Percentiles rank a stretch among this genome's conserved stretches.
phyloP scores from a whole-genome alignment of 768 basidiomycete species.

The Xerocomus potaroensis region DNA sequence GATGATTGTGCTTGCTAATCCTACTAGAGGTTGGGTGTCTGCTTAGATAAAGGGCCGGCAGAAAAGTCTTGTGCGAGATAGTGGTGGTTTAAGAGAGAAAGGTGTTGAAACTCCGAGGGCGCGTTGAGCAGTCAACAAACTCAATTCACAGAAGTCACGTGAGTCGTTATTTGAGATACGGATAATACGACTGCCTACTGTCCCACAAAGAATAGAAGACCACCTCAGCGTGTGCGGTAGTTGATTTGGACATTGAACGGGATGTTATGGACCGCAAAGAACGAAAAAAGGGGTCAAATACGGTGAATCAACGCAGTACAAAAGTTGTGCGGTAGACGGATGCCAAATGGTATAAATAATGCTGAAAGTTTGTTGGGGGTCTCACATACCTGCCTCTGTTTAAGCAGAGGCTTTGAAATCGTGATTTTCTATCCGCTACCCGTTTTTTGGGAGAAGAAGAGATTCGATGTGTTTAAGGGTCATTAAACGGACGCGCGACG shows the following conservation, averaged over 20 bases:
- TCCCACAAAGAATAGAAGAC: slow-evolving; percentile 2
- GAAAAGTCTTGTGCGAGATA: slow-evolving; percentile 34
- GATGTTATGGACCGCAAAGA: slow-evolving; percentile 11
- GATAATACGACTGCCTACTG: slow-evolving; percentile 11
- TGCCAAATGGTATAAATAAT: slow-evolving; percentile 17
- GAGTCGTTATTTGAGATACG: slow-evolving; percentile 33
- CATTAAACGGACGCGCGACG: slow-evolving; percentile 25
- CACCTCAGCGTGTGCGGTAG: slow-evolving; percentile 1
- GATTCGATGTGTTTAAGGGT: slow-evolving; percentile 28
- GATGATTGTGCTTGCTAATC: slow-evolving; percentile 16
- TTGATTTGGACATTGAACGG: slow-evolving; percentile 4
- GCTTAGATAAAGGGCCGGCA: slow-evolving; percentile 12
- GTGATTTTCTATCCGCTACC: slow-evolving; percentile 27
- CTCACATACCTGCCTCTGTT: slow-evolving; percentile 16
- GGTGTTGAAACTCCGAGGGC: slow-evolving; percentile 39
- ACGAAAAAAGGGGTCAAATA: slow-evolving; percentile 15
- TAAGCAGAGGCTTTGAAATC: slow-evolving; percentile 15
- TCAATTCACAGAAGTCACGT: slow-evolving; percentile 38
- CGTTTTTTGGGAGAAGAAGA: slow-evolving; percentile 24
- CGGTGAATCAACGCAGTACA: background rate
- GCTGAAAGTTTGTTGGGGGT: slow-evolving; percentile 11
- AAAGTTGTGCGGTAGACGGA: slow-evolving; percentile 17
- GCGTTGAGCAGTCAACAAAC: slow-evolving; percentile 39
- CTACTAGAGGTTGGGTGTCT: slow-evolving; percentile 12
- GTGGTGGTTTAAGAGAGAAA: slow-evolving; percentile 45